These are phyloP conservation scores for Fusarium hostae DNA, from an alignment of 2,329 filamentous ascomycete species.

Conservation along the genomic window DNA sequence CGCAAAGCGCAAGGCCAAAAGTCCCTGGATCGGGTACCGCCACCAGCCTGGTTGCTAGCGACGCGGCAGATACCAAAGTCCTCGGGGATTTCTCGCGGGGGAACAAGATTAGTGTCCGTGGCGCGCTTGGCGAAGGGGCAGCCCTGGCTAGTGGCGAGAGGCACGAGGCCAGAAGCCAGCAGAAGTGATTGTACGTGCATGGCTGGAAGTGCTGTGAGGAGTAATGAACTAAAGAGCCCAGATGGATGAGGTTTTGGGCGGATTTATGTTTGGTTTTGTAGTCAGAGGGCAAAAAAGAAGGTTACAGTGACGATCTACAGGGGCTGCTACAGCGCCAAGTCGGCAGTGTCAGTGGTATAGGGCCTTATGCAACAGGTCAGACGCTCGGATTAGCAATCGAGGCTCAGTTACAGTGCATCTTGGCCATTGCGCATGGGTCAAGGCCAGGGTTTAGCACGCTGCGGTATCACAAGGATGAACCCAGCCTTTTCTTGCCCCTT, in stretches of 20 bases:
- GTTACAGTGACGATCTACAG: conserved; percentile 23
- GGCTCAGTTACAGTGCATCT: conserved; percentile 3
- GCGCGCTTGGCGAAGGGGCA: conserved; percentile 39
- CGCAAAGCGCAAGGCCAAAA: conserved; percentile 79
- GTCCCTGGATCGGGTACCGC: conserved; percentile 74
- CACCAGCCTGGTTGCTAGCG: conserved; percentile 61
- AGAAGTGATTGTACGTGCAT: conserved; percentile 37
- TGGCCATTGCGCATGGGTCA: not conserved
- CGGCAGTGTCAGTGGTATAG: conserved; percentile 19
- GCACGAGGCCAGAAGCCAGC: conserved; percentile 31
- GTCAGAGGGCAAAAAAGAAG: not conserved
- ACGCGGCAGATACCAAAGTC: conserved; percentile 35
- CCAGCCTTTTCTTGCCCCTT: not conserved
- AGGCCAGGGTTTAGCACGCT: not conserved
- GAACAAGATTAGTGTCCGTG: conserved; percentile 4
- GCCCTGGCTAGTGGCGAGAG: conserved; percentile 24
- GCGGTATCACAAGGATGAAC: conserved; percentile 9
- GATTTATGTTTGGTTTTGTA: conserved; percentile 34
- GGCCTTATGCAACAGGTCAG: conserved; percentile 14
- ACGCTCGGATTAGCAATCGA: conserved; percentile 25
- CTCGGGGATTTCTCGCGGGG: conserved; percentile 27
- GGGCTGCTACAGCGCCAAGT: conserved; percentile 22
- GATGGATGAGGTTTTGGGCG: not conserved
- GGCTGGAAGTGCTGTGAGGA: not conserved
- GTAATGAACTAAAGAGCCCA: not conserved